Evolutionary conservation across 306 rosid genomes (phyloP).

Genomic region (Prunus mira): DNA sequence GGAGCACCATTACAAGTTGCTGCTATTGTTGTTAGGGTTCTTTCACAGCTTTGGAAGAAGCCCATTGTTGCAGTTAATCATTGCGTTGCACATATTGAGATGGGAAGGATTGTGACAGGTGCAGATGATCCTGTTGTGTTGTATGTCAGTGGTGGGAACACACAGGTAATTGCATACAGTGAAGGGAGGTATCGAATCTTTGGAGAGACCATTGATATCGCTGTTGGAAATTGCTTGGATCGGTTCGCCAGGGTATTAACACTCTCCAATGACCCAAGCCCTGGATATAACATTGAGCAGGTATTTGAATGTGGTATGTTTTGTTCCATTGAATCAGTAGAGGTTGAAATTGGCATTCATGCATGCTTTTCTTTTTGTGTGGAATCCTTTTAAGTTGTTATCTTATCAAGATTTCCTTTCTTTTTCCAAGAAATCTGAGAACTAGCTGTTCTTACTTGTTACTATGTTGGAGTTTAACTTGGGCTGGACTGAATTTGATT

Average conservation of each 20-base stretch:
- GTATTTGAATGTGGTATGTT: slow-evolving; percentile 26
- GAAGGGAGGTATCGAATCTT: slow-evolving; percentile 86
- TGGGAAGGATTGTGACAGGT: slow-evolving; percentile 93
- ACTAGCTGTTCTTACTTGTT: background rate
- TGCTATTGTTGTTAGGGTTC: slow-evolving; percentile 77
- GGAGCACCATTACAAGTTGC: slow-evolving; percentile 90
- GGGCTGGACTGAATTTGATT: background rate
- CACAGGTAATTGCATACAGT: slow-evolving; percentile 92
- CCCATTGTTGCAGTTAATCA: slow-evolving; percentile 89
- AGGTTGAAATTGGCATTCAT: background rate
- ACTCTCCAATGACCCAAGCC: slow-evolving; percentile 86
- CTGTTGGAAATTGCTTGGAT: slow-evolving; percentile 96
- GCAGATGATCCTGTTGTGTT: slow-evolving; percentile 89
- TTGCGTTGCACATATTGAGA: slow-evolving; percentile 94
- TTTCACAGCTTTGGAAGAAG: slow-evolving; percentile 83
- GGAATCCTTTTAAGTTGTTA: background rate
- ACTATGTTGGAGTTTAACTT: background rate
- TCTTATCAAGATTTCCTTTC: background rate
- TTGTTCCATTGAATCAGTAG: slow-evolving; percentile 1
- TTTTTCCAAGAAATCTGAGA: background rate
- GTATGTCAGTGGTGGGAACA: slow-evolving; percentile 95
- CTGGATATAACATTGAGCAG: slow-evolving; percentile 93
- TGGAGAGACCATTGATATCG: slow-evolving; percentile 93
- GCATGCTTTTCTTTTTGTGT: background rate
- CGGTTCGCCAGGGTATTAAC: slow-evolving; percentile 81